A percentile compares a stretch with the other conserved stretches of the same genome.
Evolutionary conservation across 176 grass and related monocot species (phyloP).

Genomic region (Bromus sterilis): DNA sequence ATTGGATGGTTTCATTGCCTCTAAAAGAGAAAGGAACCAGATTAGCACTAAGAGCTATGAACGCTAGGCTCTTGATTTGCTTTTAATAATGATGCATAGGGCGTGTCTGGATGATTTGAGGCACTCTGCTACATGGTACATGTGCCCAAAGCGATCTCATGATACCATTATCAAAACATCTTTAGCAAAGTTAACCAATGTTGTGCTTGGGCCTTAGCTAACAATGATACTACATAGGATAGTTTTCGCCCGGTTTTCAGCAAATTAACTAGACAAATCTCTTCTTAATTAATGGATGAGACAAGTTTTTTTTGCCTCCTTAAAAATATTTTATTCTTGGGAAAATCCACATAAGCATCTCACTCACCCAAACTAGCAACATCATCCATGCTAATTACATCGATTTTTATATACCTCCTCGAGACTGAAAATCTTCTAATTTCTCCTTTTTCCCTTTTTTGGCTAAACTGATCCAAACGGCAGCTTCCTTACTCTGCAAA

Average conservation of each 20-base stretch:
- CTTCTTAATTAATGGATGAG: no score
- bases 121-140: not conserved
- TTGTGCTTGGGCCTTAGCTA: not conserved
- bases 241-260: no score
- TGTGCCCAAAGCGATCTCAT: constrained; percentile 2
- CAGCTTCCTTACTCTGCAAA: not conserved
- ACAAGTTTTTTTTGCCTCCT: no score
- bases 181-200: constrained; percentile 24
- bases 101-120: constrained; percentile 27
- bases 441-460: not conserved
- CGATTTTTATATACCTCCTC: not conserved
- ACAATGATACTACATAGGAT: no score
- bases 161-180: not conserved
- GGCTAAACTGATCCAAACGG: not conserved
- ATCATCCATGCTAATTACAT: not conserved
- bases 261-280: no score
- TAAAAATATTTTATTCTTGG: no score
- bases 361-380: not conserved
- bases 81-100: constrained; percentile 25
- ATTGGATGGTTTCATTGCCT: not conserved
- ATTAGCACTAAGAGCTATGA: not conserved
- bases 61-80: not conserved
- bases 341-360: not conserved
- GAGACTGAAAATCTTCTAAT: not conserved
- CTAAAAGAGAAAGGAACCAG: not conserved